These are phyloP conservation scores for Chalciporus chontae DNA, from an alignment of 768 basidiomycete species.

Conservation along the genomic window DNA sequence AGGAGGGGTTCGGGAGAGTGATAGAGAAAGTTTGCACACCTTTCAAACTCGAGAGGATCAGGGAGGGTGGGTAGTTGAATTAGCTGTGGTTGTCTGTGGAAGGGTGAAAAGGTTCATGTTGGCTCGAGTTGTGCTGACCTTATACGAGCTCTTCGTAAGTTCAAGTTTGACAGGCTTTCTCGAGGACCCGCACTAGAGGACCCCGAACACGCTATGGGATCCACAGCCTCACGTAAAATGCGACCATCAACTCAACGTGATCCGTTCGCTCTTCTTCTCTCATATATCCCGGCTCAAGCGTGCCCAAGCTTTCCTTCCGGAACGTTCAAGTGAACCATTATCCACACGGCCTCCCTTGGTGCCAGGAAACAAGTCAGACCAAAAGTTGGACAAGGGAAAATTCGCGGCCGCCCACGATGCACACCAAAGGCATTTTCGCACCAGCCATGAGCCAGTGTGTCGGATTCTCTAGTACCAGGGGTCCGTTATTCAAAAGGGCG, in stretches of 20 bases:
- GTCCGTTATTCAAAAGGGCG: slow-evolving; percentile 23
- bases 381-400: slow-evolving; percentile 1
- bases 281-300: not conserved
- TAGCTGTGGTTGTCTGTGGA: slow-evolving; percentile 36
- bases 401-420: slow-evolving; percentile 6
- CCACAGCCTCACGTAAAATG: slow-evolving; percentile 15
- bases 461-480: slow-evolving; percentile 10
- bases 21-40: slow-evolving; percentile 5
- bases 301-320: not conserved
- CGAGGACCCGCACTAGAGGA: slow-evolving; percentile 21
- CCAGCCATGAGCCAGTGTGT: not conserved
- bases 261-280: not conserved
- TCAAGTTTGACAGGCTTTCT: slow-evolving; percentile 21
- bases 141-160: slow-evolving; percentile 41
- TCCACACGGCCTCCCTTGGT: slow-evolving; percentile 7
- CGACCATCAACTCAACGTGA: slow-evolving; percentile 1
- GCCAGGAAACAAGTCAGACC: slow-evolving; percentile 5
- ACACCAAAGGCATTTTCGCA: not conserved
- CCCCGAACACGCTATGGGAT: slow-evolving; percentile 26
- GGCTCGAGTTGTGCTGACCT: slow-evolving; percentile 53
- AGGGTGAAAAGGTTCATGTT: slow-evolving; percentile 48
- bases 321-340: not conserved
- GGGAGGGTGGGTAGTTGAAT: slow-evolving; percentile 11
- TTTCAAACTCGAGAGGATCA: slow-evolving; percentile 7
- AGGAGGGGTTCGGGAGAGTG: slow-evolving; percentile 4